Evolutionary conservation across 2,329 filamentous ascomycete genomes (phyloP), one percentile per base, ranked within the genome.

Genomic region (Beauveria varroae): DNA sequence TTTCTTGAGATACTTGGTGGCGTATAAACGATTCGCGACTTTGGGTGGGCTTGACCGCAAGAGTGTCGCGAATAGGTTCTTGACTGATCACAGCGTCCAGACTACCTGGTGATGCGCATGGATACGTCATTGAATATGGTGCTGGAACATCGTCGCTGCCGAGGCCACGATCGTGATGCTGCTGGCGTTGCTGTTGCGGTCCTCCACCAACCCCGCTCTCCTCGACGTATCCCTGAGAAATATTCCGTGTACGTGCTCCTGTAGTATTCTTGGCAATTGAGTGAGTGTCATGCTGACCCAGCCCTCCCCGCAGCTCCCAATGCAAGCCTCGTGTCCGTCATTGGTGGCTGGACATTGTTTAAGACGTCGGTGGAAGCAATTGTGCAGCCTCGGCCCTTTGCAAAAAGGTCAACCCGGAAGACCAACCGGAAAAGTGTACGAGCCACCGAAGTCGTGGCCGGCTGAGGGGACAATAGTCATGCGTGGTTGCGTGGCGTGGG

Each of bases 71-170:
- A 47, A 28, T 52, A 40, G 34, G 61, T 64, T 57, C 72, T 84
- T 8, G 79, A 66, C 54, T 56, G 50, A 1, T 71, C 68, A 0
- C 71, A 73, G 46, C 63, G 66, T n/a, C 70, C 70, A 0, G 69
- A 64, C 7, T 72, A 83, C 62, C 68, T 81, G 7, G 71, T 81
- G 10, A 77, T 73, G 61, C 75, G 75, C 22, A 76, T 82, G 16
- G 80, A 82, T 63, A 71, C 76, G 26, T 83, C 79, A 79, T 69
- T 82, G 1, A 76, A 71, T 0, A 66, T 83, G 2, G 77, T 79
- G 1, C 66, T 83, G 10, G 78, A 82, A 62, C 2, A 52, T 69
- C 3, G 76, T 81, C 0, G 76, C 79, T 0, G 75, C 67, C 1
- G 54, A 62, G 43, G 54, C 49, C 3, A 52, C 60, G 12, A 71